A percentile compares a stretch with the other conserved stretches of the same genome.
Evolutionary conservation across 129 eudicot species (phyloP).

Genomic region (Deinandra increscens): DNA sequence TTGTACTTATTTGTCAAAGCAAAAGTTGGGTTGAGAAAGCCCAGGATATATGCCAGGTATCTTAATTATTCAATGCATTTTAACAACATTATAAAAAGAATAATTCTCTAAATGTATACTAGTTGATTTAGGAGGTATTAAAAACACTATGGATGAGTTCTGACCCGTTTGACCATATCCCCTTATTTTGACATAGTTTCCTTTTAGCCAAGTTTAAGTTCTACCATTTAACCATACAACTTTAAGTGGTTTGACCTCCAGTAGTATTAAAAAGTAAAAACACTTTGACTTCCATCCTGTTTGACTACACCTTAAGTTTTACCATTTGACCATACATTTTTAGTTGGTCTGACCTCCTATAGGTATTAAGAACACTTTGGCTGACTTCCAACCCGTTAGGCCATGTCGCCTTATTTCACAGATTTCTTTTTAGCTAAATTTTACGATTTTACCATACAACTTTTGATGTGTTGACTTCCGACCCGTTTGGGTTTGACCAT

Average conservation of each 20-base stretch:
- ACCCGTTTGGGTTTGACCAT: neutral
- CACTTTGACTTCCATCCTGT: neutral
- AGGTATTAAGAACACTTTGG: too few species aligned
- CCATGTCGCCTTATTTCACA: neutral
- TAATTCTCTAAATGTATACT: neutral
- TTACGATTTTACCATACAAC: too few species aligned
- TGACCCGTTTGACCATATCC: neutral
- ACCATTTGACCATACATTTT: too few species aligned
- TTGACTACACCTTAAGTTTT: too few species aligned
- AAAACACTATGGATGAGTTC: neutral
- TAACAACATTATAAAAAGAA: neutral
- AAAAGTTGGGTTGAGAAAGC: constrained; percentile 65
- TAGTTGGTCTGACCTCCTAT: too few species aligned
- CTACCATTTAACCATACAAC: too few species aligned
- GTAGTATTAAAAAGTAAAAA: neutral
- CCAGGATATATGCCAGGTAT: constrained; percentile 91
- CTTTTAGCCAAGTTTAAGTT: too few species aligned
- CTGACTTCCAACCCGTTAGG: neutral
- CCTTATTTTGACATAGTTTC: neutral
- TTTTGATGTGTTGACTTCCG: neutral
- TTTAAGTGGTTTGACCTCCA: too few species aligned
- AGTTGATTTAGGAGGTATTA: neutral
- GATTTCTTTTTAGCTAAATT: too few species aligned
- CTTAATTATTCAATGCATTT: neutral
- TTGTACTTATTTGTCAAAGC: constrained; percentile 59